Conservation (phyloP, 495 filamentous ascomycete species). For the Podospora fimiseda region DNA sequence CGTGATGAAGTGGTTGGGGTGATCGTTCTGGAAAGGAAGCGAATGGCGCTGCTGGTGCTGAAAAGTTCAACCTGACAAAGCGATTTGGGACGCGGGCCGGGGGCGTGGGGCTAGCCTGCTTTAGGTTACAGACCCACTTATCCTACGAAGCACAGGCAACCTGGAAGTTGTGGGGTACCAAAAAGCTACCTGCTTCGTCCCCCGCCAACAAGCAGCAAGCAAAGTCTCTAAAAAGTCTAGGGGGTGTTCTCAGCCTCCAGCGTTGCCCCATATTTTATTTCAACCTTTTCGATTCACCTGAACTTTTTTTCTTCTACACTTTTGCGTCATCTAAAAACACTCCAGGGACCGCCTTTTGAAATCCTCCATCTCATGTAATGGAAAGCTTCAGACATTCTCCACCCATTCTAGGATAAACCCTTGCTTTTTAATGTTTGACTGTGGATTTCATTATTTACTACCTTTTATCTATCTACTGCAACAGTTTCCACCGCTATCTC, state of each 20-base stretch:
- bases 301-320: too few species aligned
- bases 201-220: too few species aligned
- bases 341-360: too few species aligned
- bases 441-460: not conserved
- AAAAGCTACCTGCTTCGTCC: not conserved
- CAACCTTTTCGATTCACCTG: not conserved
- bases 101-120: conserved; percentile 12
- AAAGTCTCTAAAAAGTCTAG: too few species aligned
- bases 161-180: not conserved
- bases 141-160: not conserved
- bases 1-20: conserved; percentile 17
- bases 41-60: conserved; percentile 20
- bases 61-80: conserved; percentile 30
- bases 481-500: too few species aligned
- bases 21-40: conserved; percentile 27
- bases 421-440: not conserved
- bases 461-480: too few species aligned
- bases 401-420: not conserved
- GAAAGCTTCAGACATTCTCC: not conserved
- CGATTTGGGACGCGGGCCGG: conserved; percentile 14
- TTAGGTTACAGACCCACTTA: conserved; percentile 14
- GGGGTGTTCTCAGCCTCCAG: too few species aligned
- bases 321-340: too few species aligned
- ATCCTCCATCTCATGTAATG: not conserved
- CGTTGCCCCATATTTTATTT: too few species aligned